These are phyloP conservation scores for Aspergillus novoparasiticus DNA, from an alignment of 2,329 filamentous ascomycete species.

Conservation along the genomic window DNA sequence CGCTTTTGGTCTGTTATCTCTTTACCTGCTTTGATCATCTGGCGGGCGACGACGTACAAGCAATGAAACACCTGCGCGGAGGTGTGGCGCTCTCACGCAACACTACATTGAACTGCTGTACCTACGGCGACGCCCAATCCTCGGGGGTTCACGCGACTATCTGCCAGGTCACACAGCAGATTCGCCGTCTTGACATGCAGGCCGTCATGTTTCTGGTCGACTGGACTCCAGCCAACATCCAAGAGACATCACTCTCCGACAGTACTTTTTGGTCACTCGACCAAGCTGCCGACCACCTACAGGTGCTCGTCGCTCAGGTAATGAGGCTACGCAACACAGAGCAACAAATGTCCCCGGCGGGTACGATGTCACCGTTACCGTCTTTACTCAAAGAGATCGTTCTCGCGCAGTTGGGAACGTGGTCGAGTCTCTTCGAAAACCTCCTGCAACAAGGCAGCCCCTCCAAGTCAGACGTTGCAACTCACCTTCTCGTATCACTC, in stretches of 20 bases:
- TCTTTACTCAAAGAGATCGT: conserved; percentile 7
- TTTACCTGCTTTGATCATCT: conserved; percentile 45
- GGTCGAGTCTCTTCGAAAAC: conserved; percentile 14
- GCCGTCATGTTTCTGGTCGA: conserved; percentile 37
- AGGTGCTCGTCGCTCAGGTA: conserved; percentile 31
- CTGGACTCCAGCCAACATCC: conserved; percentile 28
- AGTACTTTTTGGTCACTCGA: conserved; percentile 32
- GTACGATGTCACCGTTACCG: conserved; percentile 6
- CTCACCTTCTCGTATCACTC: conserved; percentile 26
- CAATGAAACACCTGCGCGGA: conserved; percentile 38
- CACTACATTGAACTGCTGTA: conserved; percentile 9
- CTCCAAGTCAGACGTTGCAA: conserved; percentile 12
- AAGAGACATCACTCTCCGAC: conserved; percentile 20
- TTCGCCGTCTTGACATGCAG: conserved; percentile 42
- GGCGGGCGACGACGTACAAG: conserved; percentile 37
- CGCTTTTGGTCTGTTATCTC: conserved; percentile 44
- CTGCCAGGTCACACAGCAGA: conserved; percentile 35
- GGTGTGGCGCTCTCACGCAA: conserved; percentile 34
- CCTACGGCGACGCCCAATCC: not conserved
- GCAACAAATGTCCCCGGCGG: conserved; percentile 19
- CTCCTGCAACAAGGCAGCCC: conserved; percentile 4
- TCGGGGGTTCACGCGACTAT: conserved; percentile 27
- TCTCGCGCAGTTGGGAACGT: conserved; percentile 11
- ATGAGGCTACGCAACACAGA: conserved; percentile 33
- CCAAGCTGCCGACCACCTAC: conserved; percentile 36